Conservation (phyloP, 306 rosid species). For the Fragaria nilgerrensis region DNA sequence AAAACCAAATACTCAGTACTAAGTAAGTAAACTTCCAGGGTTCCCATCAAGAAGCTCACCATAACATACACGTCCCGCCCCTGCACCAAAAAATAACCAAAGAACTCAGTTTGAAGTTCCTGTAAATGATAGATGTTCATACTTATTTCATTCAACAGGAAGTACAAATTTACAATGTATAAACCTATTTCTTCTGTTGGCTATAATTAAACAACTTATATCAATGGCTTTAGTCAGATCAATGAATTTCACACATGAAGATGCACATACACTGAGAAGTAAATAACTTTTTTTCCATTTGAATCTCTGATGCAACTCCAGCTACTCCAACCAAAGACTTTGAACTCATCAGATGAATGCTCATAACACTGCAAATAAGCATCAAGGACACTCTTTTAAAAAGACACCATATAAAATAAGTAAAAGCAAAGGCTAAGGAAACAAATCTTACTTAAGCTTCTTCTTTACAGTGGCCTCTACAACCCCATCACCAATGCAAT, state of each 20-base stretch:
- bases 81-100: constrained; percentile 47
- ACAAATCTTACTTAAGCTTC: too few species aligned
- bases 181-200: neutral
- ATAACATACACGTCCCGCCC: constrained; percentile 92
- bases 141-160: neutral
- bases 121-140: neutral
- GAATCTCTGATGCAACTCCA: constrained; percentile 76
- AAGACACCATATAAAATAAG: neutral
- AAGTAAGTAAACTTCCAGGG: constrained; percentile 16
- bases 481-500: constrained; percentile 94
- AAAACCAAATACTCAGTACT: neutral
- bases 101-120: neutral
- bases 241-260: neutral
- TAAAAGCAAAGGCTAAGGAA: too few species aligned
- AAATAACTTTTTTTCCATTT: too few species aligned
- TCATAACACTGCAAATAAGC: too few species aligned
- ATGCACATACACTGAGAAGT: too few species aligned
- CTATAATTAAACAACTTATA: constrained; percentile 12
- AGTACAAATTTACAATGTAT: neutral
- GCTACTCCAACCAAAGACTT: too few species aligned
- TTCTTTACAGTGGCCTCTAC: too few species aligned
- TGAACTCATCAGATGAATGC: too few species aligned
- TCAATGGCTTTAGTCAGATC: neutral
- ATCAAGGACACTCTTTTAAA: too few species aligned
- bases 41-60: constrained; percentile 53